phyloP scores from a whole-genome alignment of 1,139 yeast genomes.

The Meyerozyma elateridarum region DNA sequence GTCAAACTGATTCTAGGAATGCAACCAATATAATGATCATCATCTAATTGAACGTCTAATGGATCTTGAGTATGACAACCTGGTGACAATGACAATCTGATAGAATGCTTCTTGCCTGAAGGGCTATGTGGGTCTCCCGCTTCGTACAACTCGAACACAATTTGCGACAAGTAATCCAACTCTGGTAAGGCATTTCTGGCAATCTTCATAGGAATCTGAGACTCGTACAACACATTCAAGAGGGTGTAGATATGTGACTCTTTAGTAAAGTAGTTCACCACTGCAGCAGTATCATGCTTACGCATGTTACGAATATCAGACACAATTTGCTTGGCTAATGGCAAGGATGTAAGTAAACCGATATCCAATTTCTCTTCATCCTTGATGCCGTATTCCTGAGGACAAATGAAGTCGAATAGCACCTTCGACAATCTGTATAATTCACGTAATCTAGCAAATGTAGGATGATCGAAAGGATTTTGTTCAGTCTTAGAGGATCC shows the following conservation, averaged over 20 bases:
- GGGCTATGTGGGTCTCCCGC: slow-evolving; percentile 54
- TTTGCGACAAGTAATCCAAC: slow-evolving; percentile 91
- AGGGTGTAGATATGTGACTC: slow-evolving; percentile 96
- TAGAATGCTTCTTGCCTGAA: slow-evolving; percentile 76
- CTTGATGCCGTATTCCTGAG: slow-evolving; percentile 97
- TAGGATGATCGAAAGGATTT: slow-evolving; percentile 78
- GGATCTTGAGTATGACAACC: slow-evolving; percentile 99
- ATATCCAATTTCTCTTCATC: slow-evolving; percentile 94
- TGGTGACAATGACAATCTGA: slow-evolving; percentile 85
- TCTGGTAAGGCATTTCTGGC: slow-evolving; percentile 95
- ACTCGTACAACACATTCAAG: slow-evolving; percentile 83
- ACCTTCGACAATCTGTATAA: slow-evolving; percentile 87
- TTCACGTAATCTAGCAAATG: slow-evolving; percentile 78
- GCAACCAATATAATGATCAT: slow-evolving; percentile 94
- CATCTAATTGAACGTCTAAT: slow-evolving; percentile 91
- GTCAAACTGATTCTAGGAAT: slow-evolving; percentile 88
- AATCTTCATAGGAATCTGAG: slow-evolving; percentile 91
- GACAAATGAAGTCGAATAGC: slow-evolving; percentile 93
- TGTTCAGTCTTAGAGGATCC: slow-evolving; percentile 18
- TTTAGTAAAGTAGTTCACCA: slow-evolving; percentile 89
- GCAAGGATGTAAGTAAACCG: slow-evolving; percentile 90
- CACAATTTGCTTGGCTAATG: slow-evolving; percentile 84
- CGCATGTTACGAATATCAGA: slow-evolving; percentile 78
- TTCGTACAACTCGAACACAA: slow-evolving; percentile 89
- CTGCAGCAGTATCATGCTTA: slow-evolving; percentile 72